phyloP scores from a whole-genome alignment of 768 basidiomycete genomes.

The Mycena rebaudengoi region DNA sequence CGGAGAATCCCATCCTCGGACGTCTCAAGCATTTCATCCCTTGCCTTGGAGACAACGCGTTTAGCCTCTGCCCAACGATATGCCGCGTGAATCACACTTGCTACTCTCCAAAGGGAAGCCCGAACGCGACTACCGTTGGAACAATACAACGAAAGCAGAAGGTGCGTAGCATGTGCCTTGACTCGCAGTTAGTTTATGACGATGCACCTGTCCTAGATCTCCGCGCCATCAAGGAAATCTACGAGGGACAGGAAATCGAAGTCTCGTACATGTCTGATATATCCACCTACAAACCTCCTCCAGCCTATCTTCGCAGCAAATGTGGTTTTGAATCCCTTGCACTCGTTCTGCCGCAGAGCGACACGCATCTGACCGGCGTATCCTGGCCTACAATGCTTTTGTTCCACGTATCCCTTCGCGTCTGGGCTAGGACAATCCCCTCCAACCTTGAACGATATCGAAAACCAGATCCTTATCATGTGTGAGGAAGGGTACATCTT shows the following conservation, averaged over 20 bases:
- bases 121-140: slow-evolving; percentile 2
- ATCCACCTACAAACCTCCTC: not conserved
- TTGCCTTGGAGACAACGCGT: not conserved
- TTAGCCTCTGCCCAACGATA: not conserved
- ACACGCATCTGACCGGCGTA: not conserved
- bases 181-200: no score
- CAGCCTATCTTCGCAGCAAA: not conserved
- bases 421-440: not conserved
- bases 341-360: not conserved
- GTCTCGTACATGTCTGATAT: not conserved
- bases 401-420: not conserved
- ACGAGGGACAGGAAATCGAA: not conserved
- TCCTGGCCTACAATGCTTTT: not conserved
- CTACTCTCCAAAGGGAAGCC: not conserved
- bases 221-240: not conserved
- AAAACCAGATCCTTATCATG: not conserved
- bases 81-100: not conserved
- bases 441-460: not conserved
- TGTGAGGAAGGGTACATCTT: not conserved
- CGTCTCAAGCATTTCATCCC: not conserved
- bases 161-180: not conserved
- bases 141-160: not conserved
- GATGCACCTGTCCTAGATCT: not conserved
- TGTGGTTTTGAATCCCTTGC: not conserved
- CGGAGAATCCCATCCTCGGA: not conserved